These are phyloP conservation scores for Stromatinia cepivora DNA, from an alignment of 2,329 filamentous ascomycete species.

Conservation along the genomic window DNA sequence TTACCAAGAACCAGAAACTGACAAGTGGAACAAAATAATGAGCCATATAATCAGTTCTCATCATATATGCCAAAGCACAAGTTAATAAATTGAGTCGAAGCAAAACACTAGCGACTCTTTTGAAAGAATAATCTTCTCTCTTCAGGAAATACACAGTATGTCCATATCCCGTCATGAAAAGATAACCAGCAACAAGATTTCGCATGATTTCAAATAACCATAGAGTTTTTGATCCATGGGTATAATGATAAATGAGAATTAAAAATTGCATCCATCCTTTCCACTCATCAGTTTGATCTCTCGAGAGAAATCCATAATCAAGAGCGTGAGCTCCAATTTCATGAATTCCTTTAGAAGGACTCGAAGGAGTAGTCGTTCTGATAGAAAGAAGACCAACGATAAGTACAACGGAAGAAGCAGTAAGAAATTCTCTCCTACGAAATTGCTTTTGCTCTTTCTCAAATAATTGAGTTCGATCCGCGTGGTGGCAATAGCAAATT, in stretches of 20 bases:
- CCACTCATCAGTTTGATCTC: constrained; percentile 63
- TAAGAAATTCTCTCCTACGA: constrained; percentile 41
- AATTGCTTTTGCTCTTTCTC: constrained; percentile 53
- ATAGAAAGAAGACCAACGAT: constrained; percentile 41
- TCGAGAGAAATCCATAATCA: constrained; percentile 49
- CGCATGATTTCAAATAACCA: constrained; percentile 57
- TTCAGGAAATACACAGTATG: constrained; percentile 60
- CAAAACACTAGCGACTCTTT: constrained; percentile 53
- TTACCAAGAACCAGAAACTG: constrained; percentile 62
- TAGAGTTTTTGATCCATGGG: constrained; percentile 51
- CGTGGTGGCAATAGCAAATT: constrained; percentile 50
- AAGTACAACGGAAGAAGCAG: constrained; percentile 35
- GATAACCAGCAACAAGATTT: constrained; percentile 56
- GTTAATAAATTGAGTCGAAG: constrained; percentile 59
- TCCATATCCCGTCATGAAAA: constrained; percentile 63
- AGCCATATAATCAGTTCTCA: constrained; percentile 55
- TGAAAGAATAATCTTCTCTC: constrained; percentile 57
- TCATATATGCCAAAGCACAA: constrained; percentile 53
- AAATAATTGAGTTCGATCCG: constrained; percentile 56
- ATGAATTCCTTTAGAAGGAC: not conserved
- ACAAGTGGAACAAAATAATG: constrained; percentile 61
- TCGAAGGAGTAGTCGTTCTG: constrained; percentile 27
- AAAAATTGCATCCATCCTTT: constrained; percentile 65
- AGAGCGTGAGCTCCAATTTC: constrained; percentile 16
- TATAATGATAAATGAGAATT: constrained; percentile 59